Conservation (phyloP, 2,329 filamentous ascomycete species). For the Lachnellula suecica region DNA sequence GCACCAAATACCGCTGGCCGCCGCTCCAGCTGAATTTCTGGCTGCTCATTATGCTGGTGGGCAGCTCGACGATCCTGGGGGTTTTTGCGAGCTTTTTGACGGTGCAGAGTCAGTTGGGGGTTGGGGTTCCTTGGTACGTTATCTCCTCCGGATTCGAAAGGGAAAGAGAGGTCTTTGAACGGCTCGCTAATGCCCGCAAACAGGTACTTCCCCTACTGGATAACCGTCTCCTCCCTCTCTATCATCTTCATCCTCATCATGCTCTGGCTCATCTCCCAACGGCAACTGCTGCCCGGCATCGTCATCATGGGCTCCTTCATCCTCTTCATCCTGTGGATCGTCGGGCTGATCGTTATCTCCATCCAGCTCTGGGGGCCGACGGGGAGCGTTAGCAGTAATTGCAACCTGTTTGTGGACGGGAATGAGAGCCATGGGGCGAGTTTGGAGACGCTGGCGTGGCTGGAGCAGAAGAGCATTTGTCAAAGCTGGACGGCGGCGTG, state of each 20-base stretch:
- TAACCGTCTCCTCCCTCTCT: conserved; percentile 57
- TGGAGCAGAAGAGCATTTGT: conserved; percentile 64
- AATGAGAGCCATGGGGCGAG: conserved; percentile 50
- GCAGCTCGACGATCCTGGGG: conserved; percentile 58
- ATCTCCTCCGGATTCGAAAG: too few species aligned
- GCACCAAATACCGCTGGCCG: conserved; percentile 61
- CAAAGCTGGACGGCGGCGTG: conserved; percentile 66
- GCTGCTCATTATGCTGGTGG: conserved; percentile 64
- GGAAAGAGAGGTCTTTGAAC: too few species aligned
- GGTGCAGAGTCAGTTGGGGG: conserved; percentile 53
- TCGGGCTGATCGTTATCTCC: conserved; percentile 60
- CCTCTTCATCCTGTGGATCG: conserved; percentile 67
- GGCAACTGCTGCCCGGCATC: conserved; percentile 62
- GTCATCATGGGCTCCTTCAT: conserved; percentile 66
- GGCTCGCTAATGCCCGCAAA: not conserved
- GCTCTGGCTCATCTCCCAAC: conserved; percentile 60
- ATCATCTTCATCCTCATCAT: conserved; percentile 66
- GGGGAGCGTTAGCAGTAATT: conserved; percentile 59
- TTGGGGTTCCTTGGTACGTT: conserved; percentile 60
- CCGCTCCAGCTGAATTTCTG: conserved; percentile 66
- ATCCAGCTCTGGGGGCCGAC: conserved; percentile 63
- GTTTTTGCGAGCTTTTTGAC: conserved; percentile 60
- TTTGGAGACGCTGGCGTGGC: conserved; percentile 58
- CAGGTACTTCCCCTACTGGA: conserved; percentile 69
- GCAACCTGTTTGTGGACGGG: conserved; percentile 56